Percentiles rank a stretch among this genome's conserved stretches.
phyloP scores from a whole-genome alignment of 208 protist genomes.

The Sergeia podlipaevii region DNA sequence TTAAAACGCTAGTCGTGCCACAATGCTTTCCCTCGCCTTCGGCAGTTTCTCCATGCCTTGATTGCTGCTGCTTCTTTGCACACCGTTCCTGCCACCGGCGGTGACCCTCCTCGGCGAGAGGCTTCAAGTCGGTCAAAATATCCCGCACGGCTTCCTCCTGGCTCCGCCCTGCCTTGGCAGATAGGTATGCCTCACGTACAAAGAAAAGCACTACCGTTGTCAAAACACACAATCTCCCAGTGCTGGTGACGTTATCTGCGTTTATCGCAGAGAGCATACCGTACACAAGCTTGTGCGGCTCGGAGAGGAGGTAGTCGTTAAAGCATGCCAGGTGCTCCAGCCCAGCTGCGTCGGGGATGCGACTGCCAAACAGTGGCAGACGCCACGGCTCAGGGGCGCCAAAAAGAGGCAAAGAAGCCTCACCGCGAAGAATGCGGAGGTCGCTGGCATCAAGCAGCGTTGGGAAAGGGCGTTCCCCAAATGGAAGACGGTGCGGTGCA shows the following conservation, averaged over 20 bases:
- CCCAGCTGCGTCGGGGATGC: slow-evolving; percentile 6
- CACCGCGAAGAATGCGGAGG: slow-evolving; percentile 26
- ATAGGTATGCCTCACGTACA: slow-evolving; percentile 43
- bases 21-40: not conserved
- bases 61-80: not conserved
- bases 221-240: slow-evolving; percentile 58
- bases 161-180: slow-evolving; percentile 4
- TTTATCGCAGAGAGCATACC: slow-evolving; percentile 49
- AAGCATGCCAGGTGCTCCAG: slow-evolving; percentile 34
- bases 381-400: slow-evolving; percentile 34
- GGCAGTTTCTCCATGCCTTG: not conserved
- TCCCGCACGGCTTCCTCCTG: slow-evolving; percentile 17
- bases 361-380: slow-evolving; percentile 22
- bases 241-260: slow-evolving; percentile 60
- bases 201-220: slow-evolving; percentile 72
- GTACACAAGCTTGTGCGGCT: slow-evolving; percentile 74
- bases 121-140: slow-evolving; percentile 26
- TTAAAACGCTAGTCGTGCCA: too few relatives aligned
- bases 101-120: slow-evolving; percentile 29
- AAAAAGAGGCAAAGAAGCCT: slow-evolving; percentile 24
- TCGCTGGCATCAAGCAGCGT: slow-evolving; percentile 33
- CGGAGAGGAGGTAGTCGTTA: slow-evolving; percentile 31
- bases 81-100: slow-evolving; percentile 26
- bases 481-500: slow-evolving; percentile 43
- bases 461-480: slow-evolving; percentile 48